Percentiles rank a stretch among this genome's conserved stretches.
phyloP scores from a whole-genome alignment of 2,329 filamentous ascomycete species.

The Fusarium begoniae region DNA sequence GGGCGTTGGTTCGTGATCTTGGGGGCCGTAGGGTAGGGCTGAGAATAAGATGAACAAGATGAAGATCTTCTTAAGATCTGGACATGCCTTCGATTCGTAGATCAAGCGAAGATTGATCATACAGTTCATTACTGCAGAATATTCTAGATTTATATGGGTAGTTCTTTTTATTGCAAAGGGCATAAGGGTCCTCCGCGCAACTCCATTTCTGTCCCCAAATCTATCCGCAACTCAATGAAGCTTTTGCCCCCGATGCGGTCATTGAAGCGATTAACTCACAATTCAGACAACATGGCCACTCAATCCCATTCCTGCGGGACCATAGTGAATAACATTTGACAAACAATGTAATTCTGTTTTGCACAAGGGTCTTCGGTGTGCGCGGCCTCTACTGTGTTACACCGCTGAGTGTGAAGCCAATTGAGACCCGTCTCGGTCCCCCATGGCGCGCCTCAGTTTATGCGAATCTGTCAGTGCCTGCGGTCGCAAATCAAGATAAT shows the following conservation, averaged over 20 bases:
- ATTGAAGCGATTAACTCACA: fast-evolving
- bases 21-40: neutral
- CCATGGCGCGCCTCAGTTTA: neutral
- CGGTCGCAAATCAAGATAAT: neutral
- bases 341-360: too few relatives aligned
- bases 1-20: neutral
- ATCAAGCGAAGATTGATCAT: neutral
- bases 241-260: too few relatives aligned
- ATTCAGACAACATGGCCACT: fast-evolving
- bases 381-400: too few relatives aligned
- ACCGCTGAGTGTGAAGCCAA: neutral
- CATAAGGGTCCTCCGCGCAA: fast-evolving
- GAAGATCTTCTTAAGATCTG: too few relatives aligned
- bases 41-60: neutral
- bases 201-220: neutral
- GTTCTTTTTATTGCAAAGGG: fast-evolving
- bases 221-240: fast-evolving
- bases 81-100: fast-evolving
- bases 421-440: neutral
- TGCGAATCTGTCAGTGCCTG: neutral
- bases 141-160: fast-evolving
- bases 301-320: fast-evolving
- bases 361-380: neutral
- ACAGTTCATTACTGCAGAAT: fast-evolving
- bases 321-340: too few relatives aligned